These are phyloP conservation scores for Aspergillus vadensis DNA, from an alignment of 2,329 filamentous ascomycete species.

Conservation along the genomic window DNA sequence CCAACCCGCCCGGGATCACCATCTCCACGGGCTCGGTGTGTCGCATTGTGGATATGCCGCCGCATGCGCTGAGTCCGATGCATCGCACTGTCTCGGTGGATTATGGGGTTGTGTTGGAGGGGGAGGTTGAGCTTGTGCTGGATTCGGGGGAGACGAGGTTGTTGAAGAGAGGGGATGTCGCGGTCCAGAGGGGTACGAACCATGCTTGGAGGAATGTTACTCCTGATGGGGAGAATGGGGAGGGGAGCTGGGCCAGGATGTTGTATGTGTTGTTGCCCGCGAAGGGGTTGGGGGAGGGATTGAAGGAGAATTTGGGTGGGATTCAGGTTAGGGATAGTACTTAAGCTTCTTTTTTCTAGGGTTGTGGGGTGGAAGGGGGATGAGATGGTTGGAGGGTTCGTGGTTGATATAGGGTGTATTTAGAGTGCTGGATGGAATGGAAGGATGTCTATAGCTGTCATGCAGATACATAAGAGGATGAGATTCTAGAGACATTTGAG, in stretches of 20 bases:
- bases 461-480: too few species aligned
- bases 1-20: conserved; percentile 52
- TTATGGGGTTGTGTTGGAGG: conserved; percentile 56
- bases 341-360: conserved; percentile 11
- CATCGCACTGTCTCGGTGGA: conserved; percentile 56
- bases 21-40: conserved; percentile 48
- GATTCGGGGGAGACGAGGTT: conserved; percentile 51
- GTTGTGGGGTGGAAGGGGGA: too few species aligned
- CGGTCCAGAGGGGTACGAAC: conserved; percentile 50
- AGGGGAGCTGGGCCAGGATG: conserved; percentile 29
- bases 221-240: conserved; percentile 21
- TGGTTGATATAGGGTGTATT: not conserved
- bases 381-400: not conserved
- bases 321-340: conserved; percentile 24
- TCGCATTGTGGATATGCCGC: conserved; percentile 48
- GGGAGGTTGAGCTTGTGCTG: conserved; percentile 52
- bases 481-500: too few species aligned
- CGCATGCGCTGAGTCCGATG: conserved; percentile 47
- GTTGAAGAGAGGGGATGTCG: conserved; percentile 55
- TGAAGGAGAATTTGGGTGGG: conserved; percentile 22
- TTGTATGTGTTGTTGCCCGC: conserved; percentile 30
- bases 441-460: too few species aligned
- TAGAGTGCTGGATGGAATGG: not conserved
- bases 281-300: conserved; percentile 21
- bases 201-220: conserved; percentile 43